Evolutionary conservation across 768 basidiomycete genomes (phyloP).

Genomic region (Dentipellis sp.): DNA sequence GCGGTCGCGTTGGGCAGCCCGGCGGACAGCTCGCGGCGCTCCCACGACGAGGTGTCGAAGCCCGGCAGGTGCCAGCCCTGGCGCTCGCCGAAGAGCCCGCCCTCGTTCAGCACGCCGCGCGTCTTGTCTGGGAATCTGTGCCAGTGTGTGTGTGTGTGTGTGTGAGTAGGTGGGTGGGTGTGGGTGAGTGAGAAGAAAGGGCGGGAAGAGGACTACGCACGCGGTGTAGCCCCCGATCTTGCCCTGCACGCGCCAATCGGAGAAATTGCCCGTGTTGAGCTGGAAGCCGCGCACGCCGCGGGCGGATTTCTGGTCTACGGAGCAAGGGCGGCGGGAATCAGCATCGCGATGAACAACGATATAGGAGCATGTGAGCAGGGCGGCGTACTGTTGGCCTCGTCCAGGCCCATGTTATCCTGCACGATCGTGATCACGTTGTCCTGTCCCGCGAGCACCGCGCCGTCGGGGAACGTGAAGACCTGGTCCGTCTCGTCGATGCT

Average conservation of each 20-base stretch:
- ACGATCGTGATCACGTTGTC: slow-evolving; percentile 76
- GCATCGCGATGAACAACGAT: no score
- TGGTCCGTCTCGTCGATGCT: slow-evolving; percentile 62
- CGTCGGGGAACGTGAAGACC: slow-evolving; percentile 50
- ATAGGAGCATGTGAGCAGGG: slow-evolving; percentile 17
- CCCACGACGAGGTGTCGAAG: slow-evolving; percentile 57
- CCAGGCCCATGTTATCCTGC: slow-evolving; percentile 78
- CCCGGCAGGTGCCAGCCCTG: slow-evolving; percentile 43
- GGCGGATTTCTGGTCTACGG: slow-evolving; percentile 42
- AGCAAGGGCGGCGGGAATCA: no score
- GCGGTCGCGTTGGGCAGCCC: slow-evolving; percentile 51
- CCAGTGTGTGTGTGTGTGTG: background rate
- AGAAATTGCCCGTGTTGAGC: slow-evolving; percentile 46
- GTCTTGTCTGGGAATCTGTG: slow-evolving; percentile 65
- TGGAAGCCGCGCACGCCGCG: slow-evolving; percentile 73
- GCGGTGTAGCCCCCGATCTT: slow-evolving; percentile 33
- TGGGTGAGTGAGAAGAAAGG: background rate
- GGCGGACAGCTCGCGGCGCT: slow-evolving; percentile 38
- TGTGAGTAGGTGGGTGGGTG: background rate
- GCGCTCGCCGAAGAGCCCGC: slow-evolving; percentile 35
- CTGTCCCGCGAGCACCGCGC: slow-evolving; percentile 36
- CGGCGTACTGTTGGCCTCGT: slow-evolving; percentile 38
- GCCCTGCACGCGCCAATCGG: slow-evolving; percentile 35
- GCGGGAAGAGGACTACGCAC: slow-evolving; percentile 15
- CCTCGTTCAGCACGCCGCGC: slow-evolving; percentile 37